Evolutionary conservation across 2,329 filamentous ascomycete species (phyloP).

Genomic region (Nemania serpens): DNA sequence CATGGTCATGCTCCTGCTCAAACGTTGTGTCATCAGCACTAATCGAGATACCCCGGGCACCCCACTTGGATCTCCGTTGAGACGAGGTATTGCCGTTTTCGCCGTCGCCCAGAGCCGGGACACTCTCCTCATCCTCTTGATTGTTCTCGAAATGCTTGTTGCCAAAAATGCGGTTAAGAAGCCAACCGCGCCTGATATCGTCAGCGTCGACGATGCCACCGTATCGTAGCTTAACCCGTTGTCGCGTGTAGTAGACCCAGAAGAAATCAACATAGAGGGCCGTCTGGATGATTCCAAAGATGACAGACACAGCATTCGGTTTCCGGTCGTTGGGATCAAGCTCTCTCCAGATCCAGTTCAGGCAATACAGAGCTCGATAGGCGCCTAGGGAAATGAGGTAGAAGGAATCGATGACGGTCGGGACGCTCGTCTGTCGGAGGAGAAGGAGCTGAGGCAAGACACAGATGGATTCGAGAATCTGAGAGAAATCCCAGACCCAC

Average conservation of each 20-base stretch:
- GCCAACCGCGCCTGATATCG: slow-evolving; percentile 82
- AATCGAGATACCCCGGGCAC: slow-evolving; percentile 67
- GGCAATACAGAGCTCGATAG: slow-evolving; percentile 85
- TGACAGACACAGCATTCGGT: slow-evolving; percentile 74
- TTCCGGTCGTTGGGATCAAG: slow-evolving; percentile 61
- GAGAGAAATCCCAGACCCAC: slow-evolving; percentile 86
- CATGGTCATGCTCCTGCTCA: slow-evolving; percentile 51
- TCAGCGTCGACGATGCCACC: slow-evolving; percentile 90
- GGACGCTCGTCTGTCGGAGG: slow-evolving; percentile 90
- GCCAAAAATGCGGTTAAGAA: slow-evolving; percentile 79
- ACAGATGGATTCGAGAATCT: slow-evolving; percentile 89
- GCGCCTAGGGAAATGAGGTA: slow-evolving; percentile 87
- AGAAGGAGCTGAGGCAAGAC: slow-evolving; percentile 90
- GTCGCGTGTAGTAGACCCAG: slow-evolving; percentile 94
- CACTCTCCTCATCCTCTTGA: slow-evolving; percentile 66
- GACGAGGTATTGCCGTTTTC: slow-evolving; percentile 36
- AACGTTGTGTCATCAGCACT: slow-evolving; percentile 66
- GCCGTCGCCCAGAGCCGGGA: slow-evolving; percentile 50
- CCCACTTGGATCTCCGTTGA: slow-evolving; percentile 60
- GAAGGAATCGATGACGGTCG: slow-evolving; percentile 95
- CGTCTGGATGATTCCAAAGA: slow-evolving; percentile 89
- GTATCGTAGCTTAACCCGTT: slow-evolving; percentile 88
- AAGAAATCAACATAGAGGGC: slow-evolving; percentile 91
- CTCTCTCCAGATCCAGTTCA: slow-evolving; percentile 84
- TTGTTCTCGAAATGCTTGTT: slow-evolving; percentile 54